phyloP scores from a whole-genome alignment of 2,329 filamentous ascomycete genomes.

The Pseudogymnoascus sp. region DNA sequence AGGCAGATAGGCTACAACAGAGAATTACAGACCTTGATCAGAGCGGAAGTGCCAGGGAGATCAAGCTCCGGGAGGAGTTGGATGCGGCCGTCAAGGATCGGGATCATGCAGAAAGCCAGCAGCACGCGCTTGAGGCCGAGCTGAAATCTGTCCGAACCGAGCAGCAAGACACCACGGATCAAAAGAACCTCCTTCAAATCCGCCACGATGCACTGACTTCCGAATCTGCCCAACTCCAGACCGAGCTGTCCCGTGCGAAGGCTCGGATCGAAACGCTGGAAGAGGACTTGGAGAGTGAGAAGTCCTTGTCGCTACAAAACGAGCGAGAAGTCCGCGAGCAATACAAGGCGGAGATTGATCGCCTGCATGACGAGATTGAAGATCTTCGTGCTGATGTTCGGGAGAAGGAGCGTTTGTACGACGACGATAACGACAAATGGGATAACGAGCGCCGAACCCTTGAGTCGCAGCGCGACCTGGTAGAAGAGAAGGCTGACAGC shows the following conservation, averaged over 20 bases:
- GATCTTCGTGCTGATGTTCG: conserved; percentile 50
- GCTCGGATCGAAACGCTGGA: conserved; percentile 39
- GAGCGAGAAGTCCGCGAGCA: conserved; percentile 51
- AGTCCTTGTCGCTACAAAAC: conserved; percentile 35
- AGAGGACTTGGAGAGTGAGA: conserved; percentile 37
- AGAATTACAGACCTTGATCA: conserved; percentile 32
- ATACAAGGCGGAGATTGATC: conserved; percentile 47
- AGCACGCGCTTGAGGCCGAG: conserved; percentile 38
- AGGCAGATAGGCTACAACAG: conserved; percentile 33
- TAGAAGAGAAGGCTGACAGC: conserved; percentile 58
- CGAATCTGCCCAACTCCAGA: conserved; percentile 60
- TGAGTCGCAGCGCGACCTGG: conserved; percentile 56
- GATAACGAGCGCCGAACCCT: conserved; percentile 57
- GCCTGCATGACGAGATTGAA: conserved; percentile 42
- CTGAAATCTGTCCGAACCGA: conserved; percentile 52
- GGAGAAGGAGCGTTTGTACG: conserved; percentile 63
- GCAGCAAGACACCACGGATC: conserved; percentile 48
- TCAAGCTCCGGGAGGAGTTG: conserved; percentile 37
- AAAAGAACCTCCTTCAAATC: conserved; percentile 61
- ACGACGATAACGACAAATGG: conserved; percentile 66
- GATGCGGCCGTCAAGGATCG: conserved; percentile 29
- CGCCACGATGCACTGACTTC: conserved; percentile 59
- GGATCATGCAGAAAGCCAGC: conserved; percentile 29
- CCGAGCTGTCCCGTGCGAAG: conserved; percentile 46
- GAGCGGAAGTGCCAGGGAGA: conserved; percentile 25